A percentile compares a stretch with the other conserved stretches of the same genome.
Conservation (phyloP, 176 grass and related monocot genomes). For the Olyra latifolia region DNA sequence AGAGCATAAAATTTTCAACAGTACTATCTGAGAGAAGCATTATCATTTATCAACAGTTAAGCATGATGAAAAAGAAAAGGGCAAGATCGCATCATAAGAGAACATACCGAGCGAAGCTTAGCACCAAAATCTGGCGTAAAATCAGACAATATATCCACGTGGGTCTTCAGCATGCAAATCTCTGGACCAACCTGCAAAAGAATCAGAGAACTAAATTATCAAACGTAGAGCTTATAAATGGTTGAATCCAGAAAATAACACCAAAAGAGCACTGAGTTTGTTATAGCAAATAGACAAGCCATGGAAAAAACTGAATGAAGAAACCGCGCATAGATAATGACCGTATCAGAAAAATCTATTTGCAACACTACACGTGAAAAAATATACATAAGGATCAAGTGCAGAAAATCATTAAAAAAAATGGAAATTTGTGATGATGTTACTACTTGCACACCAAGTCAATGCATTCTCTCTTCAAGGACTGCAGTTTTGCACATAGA, state of each 20-base stretch:
- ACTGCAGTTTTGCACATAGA: not conserved
- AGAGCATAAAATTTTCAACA: not conserved
- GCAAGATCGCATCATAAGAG: not conserved
- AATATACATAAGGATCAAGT: not conserved
- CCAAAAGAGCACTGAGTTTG: not conserved
- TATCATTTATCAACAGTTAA: not conserved
- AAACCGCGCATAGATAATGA: no score
- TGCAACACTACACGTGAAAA: no score
- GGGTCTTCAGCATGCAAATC: conserved; percentile 72
- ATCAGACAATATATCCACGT: conserved; percentile 81
- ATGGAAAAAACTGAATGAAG: no score
- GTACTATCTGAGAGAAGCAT: not conserved
- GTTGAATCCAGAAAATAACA: not conserved
- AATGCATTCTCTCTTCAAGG: not conserved
- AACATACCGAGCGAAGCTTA: conserved; percentile 58
- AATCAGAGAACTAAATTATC: not conserved
- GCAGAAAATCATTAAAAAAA: not conserved
- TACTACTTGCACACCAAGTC: not conserved
- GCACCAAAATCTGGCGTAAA: conserved; percentile 64
- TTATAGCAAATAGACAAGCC: not conserved
- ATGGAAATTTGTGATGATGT: not conserved
- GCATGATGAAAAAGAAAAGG: not conserved
- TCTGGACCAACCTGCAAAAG: conserved; percentile 47
- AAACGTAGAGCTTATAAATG: not conserved
- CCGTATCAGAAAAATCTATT: no score